phyloP scores from a whole-genome alignment of 169 alveolate genomes.

The Plasmodium fragile region DNA sequence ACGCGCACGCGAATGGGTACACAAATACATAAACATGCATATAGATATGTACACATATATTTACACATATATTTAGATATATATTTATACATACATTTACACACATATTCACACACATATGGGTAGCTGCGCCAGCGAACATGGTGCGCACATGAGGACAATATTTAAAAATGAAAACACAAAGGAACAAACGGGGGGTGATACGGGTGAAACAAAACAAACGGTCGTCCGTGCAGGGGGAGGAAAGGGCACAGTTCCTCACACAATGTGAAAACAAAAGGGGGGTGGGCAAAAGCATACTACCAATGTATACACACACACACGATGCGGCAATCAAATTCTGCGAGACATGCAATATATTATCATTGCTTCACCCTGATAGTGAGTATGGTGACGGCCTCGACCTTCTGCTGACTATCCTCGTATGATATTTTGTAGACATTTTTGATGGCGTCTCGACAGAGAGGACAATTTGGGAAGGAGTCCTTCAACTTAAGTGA shows the following conservation, averaged over 20 bases:
- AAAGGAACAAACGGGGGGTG: background rate
- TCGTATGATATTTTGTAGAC: constrained; percentile 72
- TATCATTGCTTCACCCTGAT: constrained; percentile 31
- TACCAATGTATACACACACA: background rate
- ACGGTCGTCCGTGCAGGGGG: background rate
- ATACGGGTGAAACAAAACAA: background rate
- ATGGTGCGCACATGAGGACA: background rate
- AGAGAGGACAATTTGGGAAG: constrained; percentile 56
- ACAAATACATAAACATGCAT: background rate
- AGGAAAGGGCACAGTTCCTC: background rate
- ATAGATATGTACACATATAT: background rate
- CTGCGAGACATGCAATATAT: background rate
- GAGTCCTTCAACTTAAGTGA: constrained; percentile 37
- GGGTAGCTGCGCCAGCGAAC: background rate
- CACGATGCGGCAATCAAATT: background rate
- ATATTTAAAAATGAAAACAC: constrained; percentile 1
- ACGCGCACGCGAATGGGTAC: background rate
- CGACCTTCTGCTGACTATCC: constrained; percentile 27
- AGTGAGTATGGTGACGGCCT: constrained; percentile 37
- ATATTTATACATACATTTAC: background rate
- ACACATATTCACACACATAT: background rate
- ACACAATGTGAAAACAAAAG: background rate
- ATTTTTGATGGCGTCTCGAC: constrained; percentile 53
- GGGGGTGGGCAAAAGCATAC: background rate
- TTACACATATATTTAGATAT: background rate